These are phyloP conservation scores for Emericellopsis atlantica DNA, from an alignment of 2,329 filamentous ascomycete genomes.

Conservation along the genomic window DNA sequence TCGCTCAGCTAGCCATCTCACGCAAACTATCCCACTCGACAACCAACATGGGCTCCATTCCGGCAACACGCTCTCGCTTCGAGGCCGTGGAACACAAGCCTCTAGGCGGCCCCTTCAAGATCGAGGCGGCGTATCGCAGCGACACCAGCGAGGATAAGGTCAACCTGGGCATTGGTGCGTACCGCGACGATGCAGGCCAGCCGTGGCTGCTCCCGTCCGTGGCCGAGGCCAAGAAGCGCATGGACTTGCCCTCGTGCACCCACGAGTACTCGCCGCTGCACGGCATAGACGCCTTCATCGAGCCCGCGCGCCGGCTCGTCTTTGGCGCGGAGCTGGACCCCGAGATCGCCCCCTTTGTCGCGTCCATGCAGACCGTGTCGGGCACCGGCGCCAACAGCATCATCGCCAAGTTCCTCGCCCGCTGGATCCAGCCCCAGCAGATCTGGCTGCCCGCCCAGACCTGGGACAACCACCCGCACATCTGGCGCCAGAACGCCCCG, in stretches of 20 bases:
- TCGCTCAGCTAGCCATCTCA: too few species aligned
- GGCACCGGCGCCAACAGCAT: constrained; percentile 22
- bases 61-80: too few species aligned
- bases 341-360: constrained; percentile 4
- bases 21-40: too few species aligned
- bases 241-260: not conserved
- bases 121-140: not conserved
- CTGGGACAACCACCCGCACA: constrained; percentile 36
- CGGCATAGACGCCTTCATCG: constrained; percentile 10
- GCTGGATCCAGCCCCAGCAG: constrained; percentile 7
- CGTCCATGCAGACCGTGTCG: constrained; percentile 19
- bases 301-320: constrained; percentile 10
- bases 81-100: too few species aligned
- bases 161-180: constrained; percentile 49
- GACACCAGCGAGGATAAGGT: constrained; percentile 15
- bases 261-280: constrained; percentile 12
- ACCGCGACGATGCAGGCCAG: constrained; percentile 79
- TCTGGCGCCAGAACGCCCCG: constrained; percentile 13
- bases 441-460: constrained; percentile 15
- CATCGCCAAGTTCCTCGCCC: constrained; percentile 12
- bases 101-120: too few species aligned
- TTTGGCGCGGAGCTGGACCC: constrained; percentile 5
- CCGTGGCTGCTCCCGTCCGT: constrained; percentile 87
- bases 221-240: constrained; percentile 41
- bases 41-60: too few species aligned